These are phyloP conservation scores for Talaromyces sp. DNA, from an alignment of 2,329 filamentous ascomycete genomes.

Conservation along the genomic window DNA sequence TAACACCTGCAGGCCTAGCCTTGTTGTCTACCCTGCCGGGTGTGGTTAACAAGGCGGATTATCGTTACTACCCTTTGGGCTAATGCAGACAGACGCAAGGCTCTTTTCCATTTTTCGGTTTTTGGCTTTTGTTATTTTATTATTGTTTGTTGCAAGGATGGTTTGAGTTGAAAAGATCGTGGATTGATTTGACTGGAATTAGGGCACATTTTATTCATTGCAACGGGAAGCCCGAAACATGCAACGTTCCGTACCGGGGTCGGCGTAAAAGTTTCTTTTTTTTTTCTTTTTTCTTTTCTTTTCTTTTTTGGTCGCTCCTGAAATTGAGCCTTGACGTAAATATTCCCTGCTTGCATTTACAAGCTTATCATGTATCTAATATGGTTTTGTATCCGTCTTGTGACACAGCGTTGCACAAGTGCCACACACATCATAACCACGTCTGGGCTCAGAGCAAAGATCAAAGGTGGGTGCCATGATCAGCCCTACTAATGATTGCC, in stretches of 20 bases:
- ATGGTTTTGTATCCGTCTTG: not conserved
- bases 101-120: not conserved
- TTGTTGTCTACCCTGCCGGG: not conserved
- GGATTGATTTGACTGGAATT: no score
- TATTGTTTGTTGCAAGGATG: not conserved
- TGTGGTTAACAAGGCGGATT: not conserved
- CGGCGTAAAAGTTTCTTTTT: not conserved
- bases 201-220: not conserved
- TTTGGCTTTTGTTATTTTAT: not conserved
- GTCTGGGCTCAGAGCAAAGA: not conserved
- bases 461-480: not conserved
- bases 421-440: not conserved
- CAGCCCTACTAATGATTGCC: not conserved
- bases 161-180: no score
- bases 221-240: not conserved
- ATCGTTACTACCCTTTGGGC: not conserved
- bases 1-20: not conserved
- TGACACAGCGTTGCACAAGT: not conserved
- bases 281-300: not conserved
- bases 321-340: not conserved
- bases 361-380: no score
- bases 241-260: not conserved
- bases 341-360: not conserved
- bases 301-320: not conserved
- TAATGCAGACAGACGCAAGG: not conserved